Evolutionary conservation across 129 eudicot species (phyloP).

Genomic region (Escallonia rubra): DNA sequence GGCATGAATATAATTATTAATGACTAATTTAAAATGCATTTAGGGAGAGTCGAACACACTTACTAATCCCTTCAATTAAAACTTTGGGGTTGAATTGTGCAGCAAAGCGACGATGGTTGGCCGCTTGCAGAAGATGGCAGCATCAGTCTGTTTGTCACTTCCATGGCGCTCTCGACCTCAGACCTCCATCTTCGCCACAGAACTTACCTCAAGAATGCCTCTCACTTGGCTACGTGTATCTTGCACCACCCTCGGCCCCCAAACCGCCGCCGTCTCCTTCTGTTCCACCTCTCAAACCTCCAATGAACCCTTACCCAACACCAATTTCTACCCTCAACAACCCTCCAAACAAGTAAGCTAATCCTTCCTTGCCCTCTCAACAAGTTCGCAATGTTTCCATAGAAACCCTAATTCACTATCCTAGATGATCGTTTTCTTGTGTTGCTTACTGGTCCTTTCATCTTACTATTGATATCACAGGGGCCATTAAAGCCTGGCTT

Average conservation of each 20-base stretch:
- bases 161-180: conserved; percentile 14
- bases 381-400: too few relatives aligned
- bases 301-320: conserved; percentile 1
- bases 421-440: too few relatives aligned
- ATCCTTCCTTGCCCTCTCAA: too few relatives aligned
- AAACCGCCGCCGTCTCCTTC: conserved; percentile 17
- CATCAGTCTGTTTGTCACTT: conserved; percentile 6
- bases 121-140: conserved; percentile 15
- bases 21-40: too few relatives aligned
- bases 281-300: conserved; percentile 33
- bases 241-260: neutral
- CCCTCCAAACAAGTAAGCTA: conserved; percentile 54
- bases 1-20: too few relatives aligned
- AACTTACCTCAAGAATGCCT: conserved; percentile 6
- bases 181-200: neutral
- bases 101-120: conserved; percentile 6
- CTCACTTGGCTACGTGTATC: neutral
- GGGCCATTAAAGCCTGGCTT: conserved; percentile 69
- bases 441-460: too few relatives aligned
- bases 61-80: too few relatives aligned
- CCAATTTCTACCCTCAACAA: conserved; percentile 12
- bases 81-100: too few relatives aligned
- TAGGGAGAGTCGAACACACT: too few relatives aligned
- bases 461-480: conserved; percentile 16
- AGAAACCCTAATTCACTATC: neutral